Conservation (phyloP, 2,329 filamentous ascomycete genomes). For the Trichoderma polysporum region DNA sequence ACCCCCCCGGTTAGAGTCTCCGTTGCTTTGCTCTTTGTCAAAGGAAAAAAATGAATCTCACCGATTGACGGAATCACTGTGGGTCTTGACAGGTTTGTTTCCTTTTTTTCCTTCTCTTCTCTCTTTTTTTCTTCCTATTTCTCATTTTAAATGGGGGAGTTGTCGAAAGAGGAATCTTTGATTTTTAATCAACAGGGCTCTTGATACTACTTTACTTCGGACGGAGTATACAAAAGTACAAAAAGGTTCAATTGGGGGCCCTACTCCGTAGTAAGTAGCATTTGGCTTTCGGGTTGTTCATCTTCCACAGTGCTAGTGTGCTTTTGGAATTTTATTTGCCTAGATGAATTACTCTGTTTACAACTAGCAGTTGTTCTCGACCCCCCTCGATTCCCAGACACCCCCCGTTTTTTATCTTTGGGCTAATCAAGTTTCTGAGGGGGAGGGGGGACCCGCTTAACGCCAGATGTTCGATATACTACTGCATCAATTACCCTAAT, state of each 20-base stretch:
- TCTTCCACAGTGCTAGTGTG: background rate
- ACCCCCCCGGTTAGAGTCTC: background rate
- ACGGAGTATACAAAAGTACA: no score
- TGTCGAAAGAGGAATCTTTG: background rate
- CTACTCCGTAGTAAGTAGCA: background rate
- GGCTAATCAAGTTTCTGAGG: background rate
- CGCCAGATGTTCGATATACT: background rate
- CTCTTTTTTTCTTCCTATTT: background rate
- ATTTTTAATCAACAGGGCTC: background rate
- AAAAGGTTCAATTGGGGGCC: background rate
- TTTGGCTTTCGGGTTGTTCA: background rate
- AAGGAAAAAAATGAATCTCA: background rate
- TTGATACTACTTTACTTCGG: background rate
- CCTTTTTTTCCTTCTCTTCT: background rate
- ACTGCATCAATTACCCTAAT: background rate
- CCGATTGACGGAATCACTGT: background rate
- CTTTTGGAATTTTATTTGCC: slow-evolving; percentile 7
- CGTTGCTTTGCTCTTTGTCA: background rate
- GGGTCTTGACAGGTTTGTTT: background rate
- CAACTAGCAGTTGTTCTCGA: background rate
- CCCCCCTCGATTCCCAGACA: background rate
- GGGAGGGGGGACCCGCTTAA: background rate
- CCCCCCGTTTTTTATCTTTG: background rate
- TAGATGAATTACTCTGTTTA: slow-evolving; percentile 1
- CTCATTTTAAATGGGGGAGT: no score